Conservation (phyloP, 768 basidiomycete genomes). For the Rhodotorula babjevae region DNA sequence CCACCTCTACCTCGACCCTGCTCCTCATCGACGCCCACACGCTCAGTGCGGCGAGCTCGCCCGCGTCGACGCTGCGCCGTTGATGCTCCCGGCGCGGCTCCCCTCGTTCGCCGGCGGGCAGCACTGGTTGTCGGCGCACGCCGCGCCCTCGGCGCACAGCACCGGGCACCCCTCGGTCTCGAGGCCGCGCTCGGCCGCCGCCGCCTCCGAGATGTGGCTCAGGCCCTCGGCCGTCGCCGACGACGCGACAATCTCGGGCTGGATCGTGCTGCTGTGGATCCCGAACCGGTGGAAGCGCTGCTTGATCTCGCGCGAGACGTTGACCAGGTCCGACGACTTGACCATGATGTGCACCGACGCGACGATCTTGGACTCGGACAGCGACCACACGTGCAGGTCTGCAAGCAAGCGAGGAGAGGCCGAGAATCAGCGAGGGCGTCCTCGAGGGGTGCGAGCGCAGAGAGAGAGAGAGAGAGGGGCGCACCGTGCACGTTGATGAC, state of each 20-base stretch:
- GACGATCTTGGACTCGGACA: slow-evolving; percentile 89
- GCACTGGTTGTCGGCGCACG: slow-evolving; percentile 28
- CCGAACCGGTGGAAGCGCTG: slow-evolving; percentile 80
- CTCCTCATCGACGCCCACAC: not conserved
- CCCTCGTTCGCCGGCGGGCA: slow-evolving; percentile 29
- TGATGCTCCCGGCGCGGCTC: not conserved
- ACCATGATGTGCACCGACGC: slow-evolving; percentile 92
- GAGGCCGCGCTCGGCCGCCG: slow-evolving; percentile 16
- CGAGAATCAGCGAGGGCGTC: too few species aligned
- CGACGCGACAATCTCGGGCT: slow-evolving; percentile 38
- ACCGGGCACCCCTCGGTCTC: slow-evolving; percentile 36
- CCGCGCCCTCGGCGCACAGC: slow-evolving; percentile 36
- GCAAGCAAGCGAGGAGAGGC: not conserved
- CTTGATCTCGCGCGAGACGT: slow-evolving; percentile 74
- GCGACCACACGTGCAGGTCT: slow-evolving; percentile 94
- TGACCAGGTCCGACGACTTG: slow-evolving; percentile 82
- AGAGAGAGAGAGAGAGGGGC: slow-evolving; percentile 1
- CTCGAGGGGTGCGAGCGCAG: too few species aligned
- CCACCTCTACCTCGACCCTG: not conserved
- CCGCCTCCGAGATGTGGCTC: slow-evolving; percentile 16
- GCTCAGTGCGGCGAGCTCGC: not conserved
- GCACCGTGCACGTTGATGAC: slow-evolving; percentile 69
- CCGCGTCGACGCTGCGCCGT: not conserved
- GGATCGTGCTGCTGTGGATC: slow-evolving; percentile 61
- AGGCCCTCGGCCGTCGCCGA: not conserved